A percentile compares a stretch with the other conserved stretches of the same genome.
Evolutionary conservation across 139 green algal genomes (phyloP).

Genomic region (Pseudopediastrum boryanum): DNA sequence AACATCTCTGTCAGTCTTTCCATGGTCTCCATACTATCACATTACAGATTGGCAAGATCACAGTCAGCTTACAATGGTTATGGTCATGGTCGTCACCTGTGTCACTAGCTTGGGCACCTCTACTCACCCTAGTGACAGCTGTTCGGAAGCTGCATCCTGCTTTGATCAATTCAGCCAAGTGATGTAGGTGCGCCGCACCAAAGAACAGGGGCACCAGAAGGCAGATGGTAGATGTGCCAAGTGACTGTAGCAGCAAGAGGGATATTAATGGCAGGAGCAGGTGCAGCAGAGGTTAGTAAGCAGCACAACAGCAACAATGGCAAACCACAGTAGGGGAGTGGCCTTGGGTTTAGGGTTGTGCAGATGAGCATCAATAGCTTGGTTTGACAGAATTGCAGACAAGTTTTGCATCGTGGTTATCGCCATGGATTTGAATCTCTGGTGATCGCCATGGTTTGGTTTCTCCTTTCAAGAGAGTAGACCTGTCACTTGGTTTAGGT

Average conservation of each 20-base stretch:
- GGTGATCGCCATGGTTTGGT: no score
- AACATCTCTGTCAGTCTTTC: no score
- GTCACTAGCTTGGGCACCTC: background rate
- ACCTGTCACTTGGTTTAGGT: no score
- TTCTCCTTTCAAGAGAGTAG: no score
- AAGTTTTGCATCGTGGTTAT: background rate
- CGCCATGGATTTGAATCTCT: background rate
- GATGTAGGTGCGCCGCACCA: slow-evolving; percentile 79
- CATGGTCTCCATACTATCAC: background rate
- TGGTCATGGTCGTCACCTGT: background rate
- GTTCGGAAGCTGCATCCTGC: slow-evolving; percentile 6
- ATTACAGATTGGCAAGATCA: background rate
- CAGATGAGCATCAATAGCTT: background rate
- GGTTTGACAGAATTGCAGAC: background rate
- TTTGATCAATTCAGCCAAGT: slow-evolving; percentile 37
- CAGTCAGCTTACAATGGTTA: background rate
- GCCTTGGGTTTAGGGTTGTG: no score
- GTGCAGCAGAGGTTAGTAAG: background rate
- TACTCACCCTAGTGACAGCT: background rate
- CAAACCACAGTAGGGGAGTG: no score
- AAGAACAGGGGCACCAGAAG: slow-evolving; percentile 78
- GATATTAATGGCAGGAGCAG: background rate
- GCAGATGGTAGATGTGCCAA: slow-evolving; percentile 10
- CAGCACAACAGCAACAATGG: slow-evolving; percentile 5
- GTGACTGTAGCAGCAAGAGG: slow-evolving; percentile 7